Base-by-base conservation (phyloP, 164 flowering plant species). In the Kingdonia uniflora region DNA sequence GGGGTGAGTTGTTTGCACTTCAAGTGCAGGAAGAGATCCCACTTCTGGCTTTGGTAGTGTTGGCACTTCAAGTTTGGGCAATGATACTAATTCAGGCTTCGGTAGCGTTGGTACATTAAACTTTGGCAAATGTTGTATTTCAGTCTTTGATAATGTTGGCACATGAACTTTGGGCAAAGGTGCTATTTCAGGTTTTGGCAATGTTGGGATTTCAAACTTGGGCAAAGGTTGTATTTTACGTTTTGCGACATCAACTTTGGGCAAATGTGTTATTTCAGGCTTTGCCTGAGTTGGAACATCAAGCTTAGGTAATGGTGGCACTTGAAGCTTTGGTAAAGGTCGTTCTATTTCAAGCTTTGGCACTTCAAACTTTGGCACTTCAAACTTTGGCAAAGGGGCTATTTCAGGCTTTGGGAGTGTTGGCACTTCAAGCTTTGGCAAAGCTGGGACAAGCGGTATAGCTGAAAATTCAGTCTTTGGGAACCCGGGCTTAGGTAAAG, bases 321-420 rank as follows among this genome's bases (percentile, higher is more conserved):
- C 19, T 29, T 45, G 37, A 19, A 39, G 42, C 51, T 56, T 56
- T 0, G 52, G 52, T 19, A 35, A 21, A 37, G 44, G 33, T 29
- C 43, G 42, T n/a, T n/a, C n/a, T n/a, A 6, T 23, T 20, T 15
- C 14, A 13, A 8, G 52, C 26, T 44, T 44, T 16, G 48, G 48
- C 11, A 17, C 44, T 41, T 41, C 44, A 15, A 44, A 16, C 2
- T 38, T 33, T 7, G 48, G 58, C 48, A 55, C 11, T 42, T 55
- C 49, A 42, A 43, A 43, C n/a, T 56, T 47, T 37, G 60, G 44
- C 22, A 45, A 48, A 11, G 61, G 54, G 15, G 59, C 42, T 41
- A 55, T 0, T 11, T 26, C 42, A 44, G 13, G 42, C 22, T 26
- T 56, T 26, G 59, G 42, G 17, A 45, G 21, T 19, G 40, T 8